Conservation (phyloP, 2,329 filamentous ascomycete species). For the Aureobasidium sp. region DNA sequence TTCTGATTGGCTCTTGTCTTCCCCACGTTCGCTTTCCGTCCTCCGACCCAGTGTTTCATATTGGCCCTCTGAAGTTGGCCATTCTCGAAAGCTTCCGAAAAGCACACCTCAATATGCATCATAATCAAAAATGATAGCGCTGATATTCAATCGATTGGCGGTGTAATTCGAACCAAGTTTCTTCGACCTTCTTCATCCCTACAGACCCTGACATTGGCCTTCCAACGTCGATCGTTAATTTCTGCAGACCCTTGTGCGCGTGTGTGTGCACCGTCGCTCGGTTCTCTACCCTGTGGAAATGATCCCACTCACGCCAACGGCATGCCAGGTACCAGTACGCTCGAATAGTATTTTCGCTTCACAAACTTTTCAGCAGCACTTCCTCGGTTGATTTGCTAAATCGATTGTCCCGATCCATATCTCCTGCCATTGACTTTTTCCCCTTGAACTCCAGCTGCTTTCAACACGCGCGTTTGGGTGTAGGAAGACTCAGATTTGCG, state of each 20-base stretch:
- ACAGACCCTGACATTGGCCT: conserved; percentile 6
- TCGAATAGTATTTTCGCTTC: background rate
- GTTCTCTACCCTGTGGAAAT: conserved; percentile 13
- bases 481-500: conserved; percentile 1
- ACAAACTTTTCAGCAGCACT: conserved; percentile 3
- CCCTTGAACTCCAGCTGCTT: background rate
- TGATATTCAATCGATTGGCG: background rate
- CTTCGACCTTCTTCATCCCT: conserved; percentile 3
- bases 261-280: conserved; percentile 8
- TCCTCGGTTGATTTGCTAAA: background rate
- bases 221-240: conserved; percentile 7
- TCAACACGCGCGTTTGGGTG: background rate
- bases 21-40: conserved; percentile 1
- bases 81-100: conserved; percentile 9
- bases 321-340: conserved; percentile 1
- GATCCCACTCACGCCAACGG: background rate
- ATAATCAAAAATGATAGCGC: conserved; percentile 1
- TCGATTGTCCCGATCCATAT: background rate
- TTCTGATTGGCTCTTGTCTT: background rate
- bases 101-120: background rate
- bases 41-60: conserved; percentile 7
- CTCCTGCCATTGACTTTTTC: conserved; percentile 1
- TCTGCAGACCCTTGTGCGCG: conserved; percentile 10
- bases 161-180: background rate
- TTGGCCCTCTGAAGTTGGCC: background rate